phyloP scores from a whole-genome alignment of 305 asterid species.

The Solanum hybrid region DNA sequence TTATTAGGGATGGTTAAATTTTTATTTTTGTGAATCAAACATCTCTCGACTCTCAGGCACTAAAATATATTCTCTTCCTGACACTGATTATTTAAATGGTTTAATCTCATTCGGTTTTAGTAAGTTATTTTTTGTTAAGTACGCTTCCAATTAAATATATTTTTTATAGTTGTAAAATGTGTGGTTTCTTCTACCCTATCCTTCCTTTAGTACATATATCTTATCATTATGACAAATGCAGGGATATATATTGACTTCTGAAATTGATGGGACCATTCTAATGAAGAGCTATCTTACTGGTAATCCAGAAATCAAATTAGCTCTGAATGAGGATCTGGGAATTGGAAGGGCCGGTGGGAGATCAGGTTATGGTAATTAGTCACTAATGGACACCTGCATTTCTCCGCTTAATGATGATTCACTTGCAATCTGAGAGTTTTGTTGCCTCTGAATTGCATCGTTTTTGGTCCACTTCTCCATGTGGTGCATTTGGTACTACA shows the following conservation, averaged over 20 bases:
- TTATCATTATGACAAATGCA: constrained; percentile 26
- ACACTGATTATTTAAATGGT: neutral
- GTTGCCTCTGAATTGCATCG: neutral
- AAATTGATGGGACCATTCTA: constrained; percentile 98
- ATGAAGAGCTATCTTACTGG: constrained; percentile 98
- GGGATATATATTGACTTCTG: constrained; percentile 98
- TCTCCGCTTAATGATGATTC: neutral
- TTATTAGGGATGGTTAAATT: neutral
- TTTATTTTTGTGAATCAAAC: neutral
- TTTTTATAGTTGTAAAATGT: neutral
- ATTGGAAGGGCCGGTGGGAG: constrained; percentile 62
- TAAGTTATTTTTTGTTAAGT: neutral
- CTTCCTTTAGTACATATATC: neutral
- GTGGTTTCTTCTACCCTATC: neutral
- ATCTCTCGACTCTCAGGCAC: neutral
- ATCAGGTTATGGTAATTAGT: constrained; percentile 55
- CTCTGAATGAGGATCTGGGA: constrained; percentile 85
- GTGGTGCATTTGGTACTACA: neutral
- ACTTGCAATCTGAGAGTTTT: constrained; percentile 1
- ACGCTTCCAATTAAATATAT: neutral
- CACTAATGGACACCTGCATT: neutral
- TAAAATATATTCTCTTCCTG: neutral
- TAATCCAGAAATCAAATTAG: constrained; percentile 94
- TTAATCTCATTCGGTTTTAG: neutral
- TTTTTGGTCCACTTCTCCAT: neutral